Percentiles rank a stretch among this genome's conserved stretches.
These are phyloP conservation scores for Penicillium rolfsii DNA, from an alignment of 2,329 filamentous ascomycete species.

Conservation along the genomic window DNA sequence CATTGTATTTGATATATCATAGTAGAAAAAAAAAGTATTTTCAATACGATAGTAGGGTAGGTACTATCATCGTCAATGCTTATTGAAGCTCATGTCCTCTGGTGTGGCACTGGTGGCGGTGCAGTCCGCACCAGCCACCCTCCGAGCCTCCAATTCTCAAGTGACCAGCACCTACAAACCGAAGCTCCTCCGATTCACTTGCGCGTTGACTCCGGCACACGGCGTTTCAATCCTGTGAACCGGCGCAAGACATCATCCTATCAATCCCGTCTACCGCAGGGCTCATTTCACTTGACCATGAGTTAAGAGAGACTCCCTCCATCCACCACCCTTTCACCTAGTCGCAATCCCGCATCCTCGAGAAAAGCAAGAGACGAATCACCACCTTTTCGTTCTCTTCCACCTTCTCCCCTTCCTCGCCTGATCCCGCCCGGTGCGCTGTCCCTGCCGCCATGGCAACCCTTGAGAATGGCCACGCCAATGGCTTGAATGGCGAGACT, in stretches of 20 bases:
- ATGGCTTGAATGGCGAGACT: slow-evolving; percentile 56
- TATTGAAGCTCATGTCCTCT: background rate
- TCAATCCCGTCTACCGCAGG: slow-evolving; percentile 15
- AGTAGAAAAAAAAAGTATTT: background rate
- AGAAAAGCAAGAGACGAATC: slow-evolving; percentile 1
- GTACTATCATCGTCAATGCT: too few species aligned
- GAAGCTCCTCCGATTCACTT: slow-evolving; percentile 23
- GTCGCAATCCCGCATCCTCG: slow-evolving; percentile 21
- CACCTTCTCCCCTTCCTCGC: background rate
- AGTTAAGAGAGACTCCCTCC: slow-evolving; percentile 30
- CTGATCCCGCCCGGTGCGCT: background rate
- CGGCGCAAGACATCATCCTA: slow-evolving; percentile 13
- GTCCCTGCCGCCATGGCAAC: slow-evolving; percentile 53
- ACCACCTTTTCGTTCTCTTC: slow-evolving; percentile 6
- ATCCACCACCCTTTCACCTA: slow-evolving; percentile 18
- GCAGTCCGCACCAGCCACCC: slow-evolving; percentile 29
- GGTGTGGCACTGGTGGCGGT: slow-evolving; percentile 32
- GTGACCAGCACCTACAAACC: slow-evolving; percentile 21
- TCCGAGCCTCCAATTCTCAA: slow-evolving; percentile 21
- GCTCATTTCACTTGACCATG: slow-evolving; percentile 32
- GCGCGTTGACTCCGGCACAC: slow-evolving; percentile 21
- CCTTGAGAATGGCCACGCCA: slow-evolving; percentile 54
- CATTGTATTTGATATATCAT: background rate
- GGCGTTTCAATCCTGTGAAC: slow-evolving; percentile 16
- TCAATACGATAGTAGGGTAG: too few species aligned